Percentiles rank a stretch among this genome's conserved stretches.
Conservation (phyloP, 2,329 filamentous ascomycete species). For the Dactylellina sp. region DNA sequence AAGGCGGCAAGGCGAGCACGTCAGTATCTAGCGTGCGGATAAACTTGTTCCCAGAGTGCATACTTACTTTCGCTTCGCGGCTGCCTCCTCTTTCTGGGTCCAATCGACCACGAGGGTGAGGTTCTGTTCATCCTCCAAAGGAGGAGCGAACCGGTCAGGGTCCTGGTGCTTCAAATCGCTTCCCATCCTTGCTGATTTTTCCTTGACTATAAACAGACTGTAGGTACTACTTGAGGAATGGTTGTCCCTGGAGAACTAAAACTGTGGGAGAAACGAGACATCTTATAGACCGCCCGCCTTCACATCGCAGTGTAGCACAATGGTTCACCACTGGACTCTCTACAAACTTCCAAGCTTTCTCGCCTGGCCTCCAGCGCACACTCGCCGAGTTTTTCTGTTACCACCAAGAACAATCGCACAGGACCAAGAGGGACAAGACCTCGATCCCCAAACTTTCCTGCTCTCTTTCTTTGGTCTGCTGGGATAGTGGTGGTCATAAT, state of each 20-base stretch:
- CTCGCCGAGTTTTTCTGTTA: conserved; percentile 33
- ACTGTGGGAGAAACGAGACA: conserved; percentile 35
- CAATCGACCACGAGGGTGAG: conserved; percentile 48
- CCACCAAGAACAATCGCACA: conserved; percentile 2
- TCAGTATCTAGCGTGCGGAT: conserved; percentile 35
- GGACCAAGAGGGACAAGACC: conserved; percentile 45
- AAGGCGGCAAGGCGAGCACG: conserved; percentile 32
- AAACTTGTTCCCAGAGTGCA: conserved; percentile 2
- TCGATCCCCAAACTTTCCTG: conserved; percentile 1
- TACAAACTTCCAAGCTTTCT: conserved; percentile 21
- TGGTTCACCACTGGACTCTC: conserved; percentile 1
- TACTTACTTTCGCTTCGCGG: conserved; percentile 54
- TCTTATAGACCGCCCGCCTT: conserved; percentile 35
- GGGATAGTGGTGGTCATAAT: no score
- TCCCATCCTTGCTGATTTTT: conserved; percentile 39
- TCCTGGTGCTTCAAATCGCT: conserved; percentile 42
- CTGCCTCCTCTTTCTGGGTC: conserved; percentile 47
- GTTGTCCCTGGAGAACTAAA: conserved; percentile 15
- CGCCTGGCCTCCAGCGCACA: conserved; percentile 2
- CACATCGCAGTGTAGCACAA: not conserved
- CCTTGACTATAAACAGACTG: not conserved
- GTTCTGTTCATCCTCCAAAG: conserved; percentile 38
- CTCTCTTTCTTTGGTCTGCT: no score
- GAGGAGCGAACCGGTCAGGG: conserved; percentile 40
- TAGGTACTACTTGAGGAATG: not conserved